Evolutionary conservation across 148 eudicot species (phyloP), one percentile per base, ranked within the genome.

Genomic region (Bassia scoparia): DNA sequence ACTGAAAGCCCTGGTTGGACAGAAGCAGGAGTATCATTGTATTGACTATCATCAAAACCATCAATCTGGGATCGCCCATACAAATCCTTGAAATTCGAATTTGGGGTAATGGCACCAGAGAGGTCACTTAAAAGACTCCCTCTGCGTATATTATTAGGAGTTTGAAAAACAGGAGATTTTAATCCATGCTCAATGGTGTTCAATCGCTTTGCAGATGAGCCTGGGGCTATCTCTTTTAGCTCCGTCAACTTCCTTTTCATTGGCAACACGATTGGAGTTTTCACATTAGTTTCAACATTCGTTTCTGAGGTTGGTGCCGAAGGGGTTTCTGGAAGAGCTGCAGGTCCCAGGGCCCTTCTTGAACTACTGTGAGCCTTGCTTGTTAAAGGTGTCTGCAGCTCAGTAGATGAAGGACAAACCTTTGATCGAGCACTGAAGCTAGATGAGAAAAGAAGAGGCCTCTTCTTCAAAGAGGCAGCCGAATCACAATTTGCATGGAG

Each of bases 181-280:
- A 89, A 73, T 44, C 86, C 83, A 54, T 77, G 84, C 29, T 92
- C 99, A 74, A 85, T 70, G 20, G 87, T 67, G 50, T 88, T 86
- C 44, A 82, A 81, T 44, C 92, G 85, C 77, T 95, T 95, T 18
- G 69, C 84, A 65, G 88, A 82, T 16, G 83, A 74, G 69, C 71
- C 80, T 49, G 73, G 61, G 29, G 74, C 86, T 55, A 31, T 73
- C 44, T 95, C 99, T 75, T 84, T 88, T 27, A 68, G 64, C 12
- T 95, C 97, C 4, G 83, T 88, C n/a, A 82, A 77, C 75, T 95
- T 95, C 31, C 99, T 87, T 73, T 95, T 95, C 87, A 90, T 82
- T 23, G 94, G 97, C 84, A 95, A 71, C 52, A 87, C 78, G 63
- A 89, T 87, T 31, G 99, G 97, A 71, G 94, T 88, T 81, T 83